These are phyloP conservation scores for Tetragonia tetragonoides DNA, from an alignment of 148 eudicot species.

Conservation along the genomic window DNA sequence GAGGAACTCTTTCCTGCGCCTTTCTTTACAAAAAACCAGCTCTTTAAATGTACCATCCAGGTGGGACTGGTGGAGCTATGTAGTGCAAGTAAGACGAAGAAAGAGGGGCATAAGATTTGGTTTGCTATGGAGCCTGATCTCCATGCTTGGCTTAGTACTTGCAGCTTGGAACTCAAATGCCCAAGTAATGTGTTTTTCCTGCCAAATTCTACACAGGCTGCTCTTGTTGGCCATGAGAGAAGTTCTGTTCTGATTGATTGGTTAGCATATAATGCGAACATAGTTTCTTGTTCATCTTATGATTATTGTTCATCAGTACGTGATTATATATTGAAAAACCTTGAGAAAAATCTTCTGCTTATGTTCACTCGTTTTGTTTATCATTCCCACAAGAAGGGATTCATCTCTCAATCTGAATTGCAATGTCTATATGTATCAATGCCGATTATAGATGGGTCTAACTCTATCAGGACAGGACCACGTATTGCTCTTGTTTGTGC, in stretches of 20 bases:
- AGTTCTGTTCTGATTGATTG: conserved; percentile 20
- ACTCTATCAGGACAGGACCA: background rate
- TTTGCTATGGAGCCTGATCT: conserved; percentile 13
- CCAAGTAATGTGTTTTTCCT: conserved; percentile 26
- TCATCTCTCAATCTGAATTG: conserved; percentile 5
- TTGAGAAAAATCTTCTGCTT: conserved; percentile 23
- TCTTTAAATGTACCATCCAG: conserved; percentile 1
- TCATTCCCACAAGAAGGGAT: conserved; percentile 22
- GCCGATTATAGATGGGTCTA: conserved; percentile 26
- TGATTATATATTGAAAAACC: background rate
- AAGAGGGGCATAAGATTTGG: background rate
- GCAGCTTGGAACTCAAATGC: conserved; percentile 30
- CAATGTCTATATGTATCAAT: conserved; percentile 16
- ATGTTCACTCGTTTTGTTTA: conserved; percentile 33
- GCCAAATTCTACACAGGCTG: conserved; percentile 9
- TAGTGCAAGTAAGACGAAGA: conserved; percentile 10
- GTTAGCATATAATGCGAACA: conserved; percentile 18
- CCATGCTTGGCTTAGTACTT: conserved; percentile 33
- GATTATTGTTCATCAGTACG: conserved; percentile 12
- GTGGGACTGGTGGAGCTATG: background rate
- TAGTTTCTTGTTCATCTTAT: conserved; percentile 11
- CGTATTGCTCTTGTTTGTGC: conserved; percentile 21
- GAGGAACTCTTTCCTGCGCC: conserved; percentile 22
- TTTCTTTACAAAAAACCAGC: background rate
- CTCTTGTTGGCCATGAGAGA: conserved; percentile 9